Percentiles rank a stretch among this genome's conserved stretches.
Evolutionary conservation across 1,284 basidiomycete species (phyloP).

Genomic region (Ustilago xerochloae): DNA sequence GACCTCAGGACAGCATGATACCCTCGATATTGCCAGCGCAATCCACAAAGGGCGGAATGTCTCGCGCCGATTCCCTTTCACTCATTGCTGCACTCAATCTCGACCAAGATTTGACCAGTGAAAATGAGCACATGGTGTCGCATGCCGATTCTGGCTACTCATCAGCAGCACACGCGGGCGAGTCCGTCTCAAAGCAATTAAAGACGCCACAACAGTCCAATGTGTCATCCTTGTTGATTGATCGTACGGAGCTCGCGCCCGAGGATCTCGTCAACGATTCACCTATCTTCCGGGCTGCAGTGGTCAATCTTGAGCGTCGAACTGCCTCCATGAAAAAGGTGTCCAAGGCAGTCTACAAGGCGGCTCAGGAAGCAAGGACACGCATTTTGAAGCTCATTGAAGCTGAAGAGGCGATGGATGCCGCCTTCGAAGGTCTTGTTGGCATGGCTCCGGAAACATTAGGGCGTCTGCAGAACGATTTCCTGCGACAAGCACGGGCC

Average conservation of each 20-base stretch:
- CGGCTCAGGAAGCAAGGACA: constrained; percentile 28
- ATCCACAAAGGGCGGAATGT: neutral
- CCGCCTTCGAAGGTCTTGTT: constrained; percentile 30
- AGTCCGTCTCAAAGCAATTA: neutral
- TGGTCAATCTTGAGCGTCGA: constrained; percentile 52
- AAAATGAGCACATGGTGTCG: neutral
- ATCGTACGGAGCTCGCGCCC: constrained; percentile 54
- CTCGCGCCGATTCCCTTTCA: constrained; percentile 28
- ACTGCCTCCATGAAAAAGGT: constrained; percentile 48
- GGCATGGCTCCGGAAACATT: constrained; percentile 36
- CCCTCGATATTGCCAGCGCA: neutral
- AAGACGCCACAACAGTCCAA: neutral
- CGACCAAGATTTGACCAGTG: constrained; percentile 2
- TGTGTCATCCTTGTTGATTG: constrained; percentile 9
- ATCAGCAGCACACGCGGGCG: neutral
- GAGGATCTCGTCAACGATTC: constrained; percentile 48
- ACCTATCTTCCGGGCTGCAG: constrained; percentile 56
- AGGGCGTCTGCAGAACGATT: constrained; percentile 17
- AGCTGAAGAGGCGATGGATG: constrained; percentile 43
- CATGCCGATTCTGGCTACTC: neutral
- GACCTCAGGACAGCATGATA: neutral
- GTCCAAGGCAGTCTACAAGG: constrained; percentile 41
- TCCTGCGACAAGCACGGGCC: constrained; percentile 22
- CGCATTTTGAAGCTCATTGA: constrained; percentile 30
- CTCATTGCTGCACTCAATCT: constrained; percentile 36